Conservation (phyloP, 1,284 basidiomycete species). For the Sporisorium scitamineum region DNA sequence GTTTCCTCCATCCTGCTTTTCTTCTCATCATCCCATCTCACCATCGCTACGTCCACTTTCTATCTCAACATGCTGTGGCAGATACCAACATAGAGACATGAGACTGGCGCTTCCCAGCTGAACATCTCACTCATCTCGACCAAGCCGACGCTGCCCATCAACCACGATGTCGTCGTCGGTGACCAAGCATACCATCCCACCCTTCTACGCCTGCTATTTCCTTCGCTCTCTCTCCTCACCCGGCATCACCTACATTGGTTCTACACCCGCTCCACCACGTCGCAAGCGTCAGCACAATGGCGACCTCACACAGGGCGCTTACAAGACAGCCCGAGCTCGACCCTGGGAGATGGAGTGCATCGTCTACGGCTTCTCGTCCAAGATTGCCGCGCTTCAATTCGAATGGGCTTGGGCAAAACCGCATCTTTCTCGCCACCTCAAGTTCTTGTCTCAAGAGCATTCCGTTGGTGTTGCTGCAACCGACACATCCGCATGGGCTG, state of each 20-base stretch:
- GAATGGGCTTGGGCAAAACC: conserved; percentile 93
- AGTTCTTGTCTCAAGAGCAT: conserved; percentile 35
- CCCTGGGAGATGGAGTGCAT: conserved; percentile 93
- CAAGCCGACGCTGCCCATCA: neutral
- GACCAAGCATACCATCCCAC: conserved; percentile 76
- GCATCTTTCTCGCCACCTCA: conserved; percentile 71
- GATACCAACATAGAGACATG: neutral
- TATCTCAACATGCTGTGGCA: neutral
- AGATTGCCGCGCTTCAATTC: conserved; percentile 83
- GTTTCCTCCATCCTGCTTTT: neutral
- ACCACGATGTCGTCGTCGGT: conserved; percentile 50
- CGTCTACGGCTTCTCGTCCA: conserved; percentile 87
- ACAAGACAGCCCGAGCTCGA: conserved; percentile 77
- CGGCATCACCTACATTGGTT: conserved; percentile 78
- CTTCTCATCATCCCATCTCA: conserved; percentile 5
- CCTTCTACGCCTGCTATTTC: conserved; percentile 89
- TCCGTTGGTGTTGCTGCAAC: neutral
- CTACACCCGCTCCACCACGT: conserved; percentile 82
- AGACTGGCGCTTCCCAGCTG: neutral
- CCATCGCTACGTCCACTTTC: neutral
- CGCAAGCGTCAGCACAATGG: conserved; percentile 89
- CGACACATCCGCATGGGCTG: conserved; percentile 13
- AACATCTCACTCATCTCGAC: neutral
- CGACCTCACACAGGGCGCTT: conserved; percentile 79
- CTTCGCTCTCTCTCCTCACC: conserved; percentile 72